Percentiles rank a stretch among this genome's conserved stretches.
Conservation (phyloP, 2,329 filamentous ascomycete species). For the Chaetomium strumarium region DNA sequence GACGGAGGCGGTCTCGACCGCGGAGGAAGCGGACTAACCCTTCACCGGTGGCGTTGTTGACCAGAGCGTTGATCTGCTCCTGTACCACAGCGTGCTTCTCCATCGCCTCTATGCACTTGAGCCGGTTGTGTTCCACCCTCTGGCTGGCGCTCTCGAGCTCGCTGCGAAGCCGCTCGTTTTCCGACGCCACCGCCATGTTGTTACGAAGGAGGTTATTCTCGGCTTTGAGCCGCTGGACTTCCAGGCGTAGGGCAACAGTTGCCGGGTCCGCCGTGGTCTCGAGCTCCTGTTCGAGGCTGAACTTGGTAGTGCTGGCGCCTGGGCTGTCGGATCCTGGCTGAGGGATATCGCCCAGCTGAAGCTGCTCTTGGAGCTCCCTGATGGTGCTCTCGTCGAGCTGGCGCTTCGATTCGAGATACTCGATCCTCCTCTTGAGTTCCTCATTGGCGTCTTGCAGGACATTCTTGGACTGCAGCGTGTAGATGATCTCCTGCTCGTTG, state of each 20-base stretch:
- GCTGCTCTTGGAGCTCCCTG: conserved; percentile 54
- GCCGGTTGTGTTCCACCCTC: conserved; percentile 46
- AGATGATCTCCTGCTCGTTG: conserved; percentile 44
- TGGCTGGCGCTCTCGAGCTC: conserved; percentile 51
- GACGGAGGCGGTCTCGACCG: conserved; percentile 31
- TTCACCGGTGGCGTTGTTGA: conserved; percentile 46
- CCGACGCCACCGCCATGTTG: conserved; percentile 47
- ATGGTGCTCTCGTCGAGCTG: conserved; percentile 30
- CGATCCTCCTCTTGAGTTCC: conserved; percentile 23
- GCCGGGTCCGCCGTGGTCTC: conserved; percentile 41
- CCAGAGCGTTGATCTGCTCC: conserved; percentile 51
- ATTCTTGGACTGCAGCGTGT: conserved; percentile 26
- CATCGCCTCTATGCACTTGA: conserved; percentile 50
- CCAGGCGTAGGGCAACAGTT: conserved; percentile 38
- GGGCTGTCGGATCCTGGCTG: conserved; percentile 28
- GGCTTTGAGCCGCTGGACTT: conserved; percentile 53
- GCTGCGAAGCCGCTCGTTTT: conserved; percentile 47
- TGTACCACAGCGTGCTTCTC: conserved; percentile 53
- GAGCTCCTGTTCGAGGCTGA: conserved; percentile 56
- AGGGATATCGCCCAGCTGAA: conserved; percentile 35
- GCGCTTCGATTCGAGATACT: conserved; percentile 25
- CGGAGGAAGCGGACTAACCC: conserved; percentile 50
- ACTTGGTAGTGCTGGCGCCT: conserved; percentile 26
- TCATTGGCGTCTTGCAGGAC: conserved; percentile 25
- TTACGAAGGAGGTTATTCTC: conserved; percentile 55